These are phyloP conservation scores for Apiospora pterosperma DNA, from an alignment of 2,329 filamentous ascomycete species.

Conservation along the genomic window DNA sequence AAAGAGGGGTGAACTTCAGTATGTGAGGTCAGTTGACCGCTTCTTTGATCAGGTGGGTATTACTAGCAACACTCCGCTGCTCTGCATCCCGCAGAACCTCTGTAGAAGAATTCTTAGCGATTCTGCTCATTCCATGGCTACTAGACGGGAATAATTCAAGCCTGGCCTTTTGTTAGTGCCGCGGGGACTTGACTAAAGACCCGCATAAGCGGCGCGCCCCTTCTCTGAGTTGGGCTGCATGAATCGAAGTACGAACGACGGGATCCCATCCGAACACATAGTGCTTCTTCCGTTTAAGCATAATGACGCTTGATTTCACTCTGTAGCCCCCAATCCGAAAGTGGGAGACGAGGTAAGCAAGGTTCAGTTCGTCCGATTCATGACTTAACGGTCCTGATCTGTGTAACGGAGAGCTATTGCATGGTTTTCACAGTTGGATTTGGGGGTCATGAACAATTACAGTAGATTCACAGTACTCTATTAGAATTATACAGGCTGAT, in stretches of 20 bases:
- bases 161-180: no score
- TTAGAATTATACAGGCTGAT: not conserved
- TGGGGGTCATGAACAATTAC: no score
- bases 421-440: no score
- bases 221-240: not conserved
- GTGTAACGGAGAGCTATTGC: no score
- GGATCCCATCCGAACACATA: not conserved
- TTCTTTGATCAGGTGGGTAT: not conserved
- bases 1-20: no score
- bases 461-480: no score
- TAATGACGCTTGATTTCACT: not conserved
- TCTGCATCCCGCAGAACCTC: no score
- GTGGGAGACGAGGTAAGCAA: not conserved
- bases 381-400: no score
- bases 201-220: not conserved
- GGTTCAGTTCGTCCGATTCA: not conserved
- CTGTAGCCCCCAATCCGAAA: not conserved
- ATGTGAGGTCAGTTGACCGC: no score
- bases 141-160: not conserved
- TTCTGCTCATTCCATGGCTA: not conserved
- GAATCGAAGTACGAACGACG: not conserved
- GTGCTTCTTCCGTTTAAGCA: not conserved
- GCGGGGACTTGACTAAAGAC: not conserved
- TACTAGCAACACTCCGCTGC: not conserved
- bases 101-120: not conserved